Conservation (phyloP, 768 basidiomycete genomes). For the Leccinum fibrillosum region DNA sequence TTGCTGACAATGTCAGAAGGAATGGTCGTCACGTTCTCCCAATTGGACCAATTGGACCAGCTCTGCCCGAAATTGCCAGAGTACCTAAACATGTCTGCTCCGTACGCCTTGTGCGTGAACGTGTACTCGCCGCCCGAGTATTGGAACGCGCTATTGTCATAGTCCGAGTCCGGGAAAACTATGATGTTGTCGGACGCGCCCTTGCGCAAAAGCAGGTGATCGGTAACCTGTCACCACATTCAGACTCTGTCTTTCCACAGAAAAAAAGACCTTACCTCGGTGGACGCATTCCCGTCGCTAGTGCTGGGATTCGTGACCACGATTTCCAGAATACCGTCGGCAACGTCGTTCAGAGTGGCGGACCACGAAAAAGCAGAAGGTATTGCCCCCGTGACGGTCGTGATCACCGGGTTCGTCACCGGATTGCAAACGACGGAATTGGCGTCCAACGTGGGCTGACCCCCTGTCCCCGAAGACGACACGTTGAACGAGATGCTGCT, state of each 20-base stretch:
- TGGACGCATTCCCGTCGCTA: slow-evolving; percentile 39
- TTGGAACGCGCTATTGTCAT: slow-evolving; percentile 58
- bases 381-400: slow-evolving; percentile 51
- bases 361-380: slow-evolving; percentile 70
- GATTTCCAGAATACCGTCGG: slow-evolving; percentile 81
- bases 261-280: slow-evolving; percentile 47
- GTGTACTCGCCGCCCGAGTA: slow-evolving; percentile 62
- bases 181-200: slow-evolving; percentile 73
- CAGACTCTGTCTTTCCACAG: not conserved
- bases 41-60: slow-evolving; percentile 79
- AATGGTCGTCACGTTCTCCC: slow-evolving; percentile 72
- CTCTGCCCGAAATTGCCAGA: slow-evolving; percentile 82
- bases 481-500: slow-evolving; percentile 61
- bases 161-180: slow-evolving; percentile 84
- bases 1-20: slow-evolving; percentile 52
- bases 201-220: slow-evolving; percentile 80
- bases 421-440: slow-evolving; percentile 43
- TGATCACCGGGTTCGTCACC: slow-evolving; percentile 47
- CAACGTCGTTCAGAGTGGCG: slow-evolving; percentile 68
- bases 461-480: slow-evolving; percentile 62
- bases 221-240: slow-evolving; percentile 44
- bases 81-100: slow-evolving; percentile 86
- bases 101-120: slow-evolving; percentile 79
- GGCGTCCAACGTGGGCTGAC: slow-evolving; percentile 49
- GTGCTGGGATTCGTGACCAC: slow-evolving; percentile 56